Evolutionary conservation across 1,284 basidiomycete genomes (phyloP), one percentile per base, ranked within the genome.

Genomic region (Sphagnurus paluster): DNA sequence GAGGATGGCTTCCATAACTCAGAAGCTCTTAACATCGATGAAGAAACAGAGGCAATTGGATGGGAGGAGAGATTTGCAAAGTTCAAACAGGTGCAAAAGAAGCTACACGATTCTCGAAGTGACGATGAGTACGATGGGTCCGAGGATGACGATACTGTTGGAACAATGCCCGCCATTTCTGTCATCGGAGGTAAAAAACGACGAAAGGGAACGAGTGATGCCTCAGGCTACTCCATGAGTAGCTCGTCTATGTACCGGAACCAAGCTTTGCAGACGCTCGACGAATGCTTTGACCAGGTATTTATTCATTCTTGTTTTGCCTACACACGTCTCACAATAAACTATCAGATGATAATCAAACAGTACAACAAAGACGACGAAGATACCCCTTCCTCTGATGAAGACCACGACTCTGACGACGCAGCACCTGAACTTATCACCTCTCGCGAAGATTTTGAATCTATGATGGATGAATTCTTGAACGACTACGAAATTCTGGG

Each of bases 241-340:
- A 94, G 91, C 57, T 95, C 93, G 2, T 93, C 93, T 19, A 94
- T 99, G 90, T 92, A 85, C 69, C 80, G 97, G 32, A 99, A 93
- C 59, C 84, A 94, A 57, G 87, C 92, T 0, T 70, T 99, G 26
- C 82, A 89, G 36, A 87, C 85, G 4, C 76, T 99, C 21, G 97
- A 99, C 61, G 93, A 97, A 57, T 82, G 85, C 9, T 99, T 99
- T 60, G 94, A 98, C 58, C 83, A 92, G 77, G 93, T 93, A 56
- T 55, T 77, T 17, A 33, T 5, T 25, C 35, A 40, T 23, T 24
- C 33, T n/a, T 44, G 26, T n/a, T 28, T 13, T 19, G n/a, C 28
- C 25, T 16, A 19, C n/a, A 7, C 23, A 6, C 39, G 8, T n/a
- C 28, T 39, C 17, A 39, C 20, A 17, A 21, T 26, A 17, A 37